phyloP scores from a whole-genome alignment of 2,329 filamentous ascomycete species.

The Cercospora nicotianae region DNA sequence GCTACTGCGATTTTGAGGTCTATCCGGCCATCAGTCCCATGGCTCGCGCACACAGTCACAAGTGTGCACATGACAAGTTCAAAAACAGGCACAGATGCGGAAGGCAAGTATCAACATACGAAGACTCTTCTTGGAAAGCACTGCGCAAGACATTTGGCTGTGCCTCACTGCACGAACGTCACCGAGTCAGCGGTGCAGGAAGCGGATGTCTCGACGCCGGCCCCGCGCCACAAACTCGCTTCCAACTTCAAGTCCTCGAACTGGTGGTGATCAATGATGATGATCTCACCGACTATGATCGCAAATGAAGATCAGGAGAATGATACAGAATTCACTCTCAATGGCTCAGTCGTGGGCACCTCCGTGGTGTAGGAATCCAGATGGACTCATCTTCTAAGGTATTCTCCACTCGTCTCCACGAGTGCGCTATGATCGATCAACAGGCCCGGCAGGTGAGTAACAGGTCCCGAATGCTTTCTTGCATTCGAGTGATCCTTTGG shows the following conservation, averaged over 20 bases:
- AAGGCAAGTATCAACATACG: slow-evolving; percentile 4
- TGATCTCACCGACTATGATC: not conserved
- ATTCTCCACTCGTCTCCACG: not conserved
- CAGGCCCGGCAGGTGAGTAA: not conserved
- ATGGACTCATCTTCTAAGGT: not conserved
- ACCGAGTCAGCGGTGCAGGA: slow-evolving; percentile 6
- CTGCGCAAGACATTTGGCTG: slow-evolving; percentile 5
- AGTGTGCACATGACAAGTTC: not conserved
- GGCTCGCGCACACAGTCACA: not conserved
- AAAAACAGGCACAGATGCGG: not conserved
- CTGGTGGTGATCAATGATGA: not conserved
- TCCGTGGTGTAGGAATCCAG: not conserved
- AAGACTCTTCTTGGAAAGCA: not conserved
- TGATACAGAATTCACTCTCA: not conserved
- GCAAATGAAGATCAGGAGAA: not conserved
- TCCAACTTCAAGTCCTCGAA: not conserved
- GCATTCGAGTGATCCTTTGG: not conserved
- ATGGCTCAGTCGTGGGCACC: not conserved
- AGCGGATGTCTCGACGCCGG: not conserved
- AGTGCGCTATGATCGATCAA: not conserved
- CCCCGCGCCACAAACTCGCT: not conserved
- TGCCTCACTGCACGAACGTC: not conserved
- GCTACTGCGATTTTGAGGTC: not conserved
- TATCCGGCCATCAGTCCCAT: not conserved
- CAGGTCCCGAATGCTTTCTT: not conserved